Conservation (phyloP, 2,329 filamentous ascomycete genomes). For the Hypoxylon sp. region DNA sequence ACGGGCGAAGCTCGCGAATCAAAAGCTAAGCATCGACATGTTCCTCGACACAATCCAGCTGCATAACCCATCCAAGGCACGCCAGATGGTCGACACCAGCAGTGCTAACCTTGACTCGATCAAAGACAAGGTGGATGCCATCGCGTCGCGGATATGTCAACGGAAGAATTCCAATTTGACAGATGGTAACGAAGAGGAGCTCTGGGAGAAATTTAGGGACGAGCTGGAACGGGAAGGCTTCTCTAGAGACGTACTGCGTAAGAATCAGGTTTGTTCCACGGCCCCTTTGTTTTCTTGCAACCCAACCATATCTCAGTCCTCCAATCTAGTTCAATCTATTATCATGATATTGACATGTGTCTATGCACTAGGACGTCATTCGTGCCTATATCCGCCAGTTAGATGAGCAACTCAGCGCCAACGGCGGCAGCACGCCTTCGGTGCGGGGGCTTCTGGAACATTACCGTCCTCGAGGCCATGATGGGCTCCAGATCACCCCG, state of each 20-base stretch:
- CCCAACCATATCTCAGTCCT: slow-evolving; percentile 5
- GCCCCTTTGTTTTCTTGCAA: slow-evolving; percentile 8
- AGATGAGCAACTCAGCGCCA: slow-evolving; percentile 62
- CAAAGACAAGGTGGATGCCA: slow-evolving; percentile 71
- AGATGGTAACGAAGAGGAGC: slow-evolving; percentile 62
- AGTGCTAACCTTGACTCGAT: slow-evolving; percentile 64
- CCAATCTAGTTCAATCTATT: slow-evolving; percentile 21
- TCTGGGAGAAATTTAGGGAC: slow-evolving; percentile 71
- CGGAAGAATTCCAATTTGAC: slow-evolving; percentile 56
- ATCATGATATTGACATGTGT: slow-evolving; percentile 29
- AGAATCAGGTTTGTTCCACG: slow-evolving; percentile 67
- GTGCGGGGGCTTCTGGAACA: slow-evolving; percentile 66
- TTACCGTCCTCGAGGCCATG: slow-evolving; percentile 51
- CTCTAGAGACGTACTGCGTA: slow-evolving; percentile 65
- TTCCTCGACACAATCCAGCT: slow-evolving; percentile 71
- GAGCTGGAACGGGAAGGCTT: slow-evolving; percentile 72
- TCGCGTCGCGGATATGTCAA: slow-evolving; percentile 66
- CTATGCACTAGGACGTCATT: slow-evolving; percentile 64
- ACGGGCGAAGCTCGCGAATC: slow-evolving; percentile 62
- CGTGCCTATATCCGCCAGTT: slow-evolving; percentile 73
- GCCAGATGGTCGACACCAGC: slow-evolving; percentile 54
- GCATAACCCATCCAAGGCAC: slow-evolving; percentile 60
- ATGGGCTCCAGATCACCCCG: slow-evolving; percentile 46
- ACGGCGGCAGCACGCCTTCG: slow-evolving; percentile 61
- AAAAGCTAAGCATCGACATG: slow-evolving; percentile 66